Conservation (phyloP, 495 filamentous ascomycete species). For the Talaromyces borbonicus region DNA sequence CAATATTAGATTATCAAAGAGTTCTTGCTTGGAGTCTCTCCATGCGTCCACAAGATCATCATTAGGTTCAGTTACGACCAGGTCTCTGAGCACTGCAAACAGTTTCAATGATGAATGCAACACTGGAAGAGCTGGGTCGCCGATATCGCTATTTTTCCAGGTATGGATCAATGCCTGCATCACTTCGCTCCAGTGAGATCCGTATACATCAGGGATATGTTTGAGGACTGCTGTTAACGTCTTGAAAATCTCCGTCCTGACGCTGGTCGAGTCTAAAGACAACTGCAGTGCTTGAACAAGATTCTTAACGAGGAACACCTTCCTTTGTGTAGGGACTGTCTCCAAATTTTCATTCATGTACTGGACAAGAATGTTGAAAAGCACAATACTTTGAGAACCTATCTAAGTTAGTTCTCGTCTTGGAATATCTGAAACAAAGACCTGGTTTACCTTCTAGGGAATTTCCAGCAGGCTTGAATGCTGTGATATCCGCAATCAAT, state of each 20-base stretch:
- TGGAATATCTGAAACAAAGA: neutral
- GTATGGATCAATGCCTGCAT: slow-evolving; percentile 47
- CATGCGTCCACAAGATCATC: slow-evolving; percentile 78
- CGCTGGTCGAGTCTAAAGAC: slow-evolving; percentile 25
- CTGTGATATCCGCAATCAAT: slow-evolving; percentile 50
- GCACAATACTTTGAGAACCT: slow-evolving; percentile 43
- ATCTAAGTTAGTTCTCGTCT: neutral
- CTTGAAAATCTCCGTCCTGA: slow-evolving; percentile 48
- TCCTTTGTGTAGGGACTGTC: slow-evolving; percentile 62
- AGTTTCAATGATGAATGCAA: slow-evolving; percentile 65
- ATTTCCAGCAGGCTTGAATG: slow-evolving; percentile 31
- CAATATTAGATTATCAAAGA: slow-evolving; percentile 48
- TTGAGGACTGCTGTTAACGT: slow-evolving; percentile 57
- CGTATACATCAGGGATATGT: slow-evolving; percentile 66
- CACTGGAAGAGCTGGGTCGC: slow-evolving; percentile 46
- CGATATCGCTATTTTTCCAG: slow-evolving; percentile 37
- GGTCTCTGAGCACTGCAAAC: slow-evolving; percentile 45
- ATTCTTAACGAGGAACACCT: slow-evolving; percentile 76
- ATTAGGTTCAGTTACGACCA: slow-evolving; percentile 49
- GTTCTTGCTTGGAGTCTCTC: slow-evolving; percentile 34
- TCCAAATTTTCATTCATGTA: slow-evolving; percentile 39
- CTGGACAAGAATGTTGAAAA: slow-evolving; percentile 49
- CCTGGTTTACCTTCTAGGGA: slow-evolving; percentile 30
- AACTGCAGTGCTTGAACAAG: slow-evolving; percentile 59
- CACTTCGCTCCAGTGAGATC: slow-evolving; percentile 68